These are phyloP conservation scores for Boletus pseudopeckii DNA, from an alignment of 768 basidiomycete species.

Conservation along the genomic window DNA sequence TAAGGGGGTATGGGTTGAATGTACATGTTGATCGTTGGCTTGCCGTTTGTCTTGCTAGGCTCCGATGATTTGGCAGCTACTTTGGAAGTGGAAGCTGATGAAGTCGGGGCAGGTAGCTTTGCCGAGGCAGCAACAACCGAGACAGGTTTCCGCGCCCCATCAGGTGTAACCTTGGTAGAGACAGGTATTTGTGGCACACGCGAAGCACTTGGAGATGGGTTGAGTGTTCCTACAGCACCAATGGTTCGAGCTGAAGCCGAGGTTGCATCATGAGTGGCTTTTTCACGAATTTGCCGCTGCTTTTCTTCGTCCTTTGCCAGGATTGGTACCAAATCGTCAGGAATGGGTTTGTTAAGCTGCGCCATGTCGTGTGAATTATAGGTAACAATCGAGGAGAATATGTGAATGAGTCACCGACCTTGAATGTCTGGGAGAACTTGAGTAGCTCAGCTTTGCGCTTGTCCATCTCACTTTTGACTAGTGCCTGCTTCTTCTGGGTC, in stretches of 20 bases:
- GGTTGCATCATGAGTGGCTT: constrained; percentile 63
- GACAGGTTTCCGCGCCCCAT: constrained; percentile 26
- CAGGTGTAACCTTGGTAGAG: constrained; percentile 30
- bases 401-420: constrained; percentile 49
- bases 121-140: constrained; percentile 21
- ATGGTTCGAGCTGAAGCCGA: constrained; percentile 69
- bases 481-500: constrained; percentile 84
- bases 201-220: constrained; percentile 46
- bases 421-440: constrained; percentile 92
- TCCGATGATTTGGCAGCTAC: constrained; percentile 28
- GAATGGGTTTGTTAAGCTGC: constrained; percentile 91
- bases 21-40: constrained; percentile 61
- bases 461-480: constrained; percentile 92
- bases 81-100: constrained; percentile 31
- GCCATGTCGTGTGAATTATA: neutral
- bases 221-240: constrained; percentile 42
- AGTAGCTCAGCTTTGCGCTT: constrained; percentile 89
- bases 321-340: constrained; percentile 89
- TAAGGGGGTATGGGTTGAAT: constrained; percentile 93
- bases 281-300: constrained; percentile 79
- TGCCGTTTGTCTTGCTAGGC: constrained; percentile 38
- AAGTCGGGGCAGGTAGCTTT: constrained; percentile 30
- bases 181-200: constrained; percentile 35
- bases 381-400: neutral
- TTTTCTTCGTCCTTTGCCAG: constrained; percentile 92